Conservation (phyloP, 2,329 filamentous ascomycete species). For the Xylariaceae sp. region DNA sequence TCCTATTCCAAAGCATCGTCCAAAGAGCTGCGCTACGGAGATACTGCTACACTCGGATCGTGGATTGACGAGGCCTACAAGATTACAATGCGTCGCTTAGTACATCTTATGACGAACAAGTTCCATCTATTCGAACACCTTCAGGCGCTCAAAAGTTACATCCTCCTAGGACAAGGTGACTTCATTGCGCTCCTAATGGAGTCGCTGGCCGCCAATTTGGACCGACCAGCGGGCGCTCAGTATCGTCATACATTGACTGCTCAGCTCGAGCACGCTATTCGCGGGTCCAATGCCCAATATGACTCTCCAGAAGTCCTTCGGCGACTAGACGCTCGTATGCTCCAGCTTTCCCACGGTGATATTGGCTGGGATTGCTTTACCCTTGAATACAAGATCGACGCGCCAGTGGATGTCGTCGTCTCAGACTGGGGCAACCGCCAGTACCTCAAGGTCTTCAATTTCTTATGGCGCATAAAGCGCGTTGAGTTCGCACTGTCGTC, state of each 20-base stretch:
- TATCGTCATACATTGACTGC: constrained; percentile 95
- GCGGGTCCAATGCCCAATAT: constrained; percentile 94
- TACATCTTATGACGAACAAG: constrained; percentile 88
- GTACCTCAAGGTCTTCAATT: constrained; percentile 98
- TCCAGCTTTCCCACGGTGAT: constrained; percentile 91
- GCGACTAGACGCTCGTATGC: constrained; percentile 93
- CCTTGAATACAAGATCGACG: constrained; percentile 95
- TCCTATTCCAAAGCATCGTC: constrained; percentile 89
- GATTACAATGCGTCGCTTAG: constrained; percentile 92
- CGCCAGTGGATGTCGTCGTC: constrained; percentile 93
- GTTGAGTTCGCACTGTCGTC: constrained; percentile 90
- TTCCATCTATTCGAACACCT: constrained; percentile 94
- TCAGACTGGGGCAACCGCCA: constrained; percentile 93
- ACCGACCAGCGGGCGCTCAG: constrained; percentile 91
- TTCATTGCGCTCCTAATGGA: constrained; percentile 98
- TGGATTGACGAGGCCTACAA: constrained; percentile 98
- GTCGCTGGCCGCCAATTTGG: constrained; percentile 84
- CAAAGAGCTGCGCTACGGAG: constrained; percentile 85
- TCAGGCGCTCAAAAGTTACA: constrained; percentile 86
- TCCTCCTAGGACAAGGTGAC: constrained; percentile 90
- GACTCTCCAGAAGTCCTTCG: constrained; percentile 88
- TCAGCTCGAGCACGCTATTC: constrained; percentile 95
- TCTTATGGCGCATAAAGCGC: constrained; percentile 95
- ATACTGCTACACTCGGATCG: constrained; percentile 82
- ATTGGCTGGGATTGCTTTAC: constrained; percentile 99